Conservation (phyloP, 192 early-diverging fungal genomes). For the Borealophlyctis nickersoniae region DNA sequence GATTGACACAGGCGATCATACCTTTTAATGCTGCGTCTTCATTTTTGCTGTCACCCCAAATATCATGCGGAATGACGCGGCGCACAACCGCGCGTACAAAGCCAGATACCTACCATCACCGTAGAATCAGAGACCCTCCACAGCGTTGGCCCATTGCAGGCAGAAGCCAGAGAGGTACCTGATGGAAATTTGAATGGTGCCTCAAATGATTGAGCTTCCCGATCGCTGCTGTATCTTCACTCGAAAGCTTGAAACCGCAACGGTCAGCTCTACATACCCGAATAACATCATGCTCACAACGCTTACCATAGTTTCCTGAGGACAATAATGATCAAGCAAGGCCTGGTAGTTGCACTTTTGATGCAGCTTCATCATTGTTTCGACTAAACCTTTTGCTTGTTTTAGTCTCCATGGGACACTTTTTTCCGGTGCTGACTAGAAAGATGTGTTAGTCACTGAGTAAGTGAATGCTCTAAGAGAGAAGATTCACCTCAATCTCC, state of each 20-base stretch:
- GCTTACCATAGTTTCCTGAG: slow-evolving; percentile 11
- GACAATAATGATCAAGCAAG: slow-evolving; percentile 30
- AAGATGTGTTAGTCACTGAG: not conserved
- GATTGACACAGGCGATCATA: too few relatives aligned
- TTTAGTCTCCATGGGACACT: slow-evolving; percentile 29
- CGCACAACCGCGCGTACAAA: slow-evolving; percentile 23
- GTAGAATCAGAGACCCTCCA: too few relatives aligned
- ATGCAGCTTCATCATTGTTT: slow-evolving; percentile 22
- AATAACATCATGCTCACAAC: not conserved
- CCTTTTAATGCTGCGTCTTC: too few relatives aligned
- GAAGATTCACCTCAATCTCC: not conserved
- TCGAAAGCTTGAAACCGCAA: not conserved
- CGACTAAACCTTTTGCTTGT: slow-evolving; percentile 15
- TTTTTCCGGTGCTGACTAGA: not conserved
- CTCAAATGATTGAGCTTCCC: not conserved
- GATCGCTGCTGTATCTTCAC: not conserved
- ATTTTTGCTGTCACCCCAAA: slow-evolving; percentile 65
- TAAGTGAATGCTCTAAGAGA: not conserved
- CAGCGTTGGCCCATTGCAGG: too few relatives aligned
- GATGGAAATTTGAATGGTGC: not conserved
- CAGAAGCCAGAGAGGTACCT: slow-evolving; percentile 2
- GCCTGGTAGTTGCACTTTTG: slow-evolving; percentile 28
- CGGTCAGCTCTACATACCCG: not conserved
- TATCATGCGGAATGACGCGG: slow-evolving; percentile 57
- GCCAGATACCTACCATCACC: slow-evolving; percentile 6